Evolutionary conservation across 352 stramenopile genomes (phyloP).

Genomic region (Globisporangium abappressorium): DNA sequence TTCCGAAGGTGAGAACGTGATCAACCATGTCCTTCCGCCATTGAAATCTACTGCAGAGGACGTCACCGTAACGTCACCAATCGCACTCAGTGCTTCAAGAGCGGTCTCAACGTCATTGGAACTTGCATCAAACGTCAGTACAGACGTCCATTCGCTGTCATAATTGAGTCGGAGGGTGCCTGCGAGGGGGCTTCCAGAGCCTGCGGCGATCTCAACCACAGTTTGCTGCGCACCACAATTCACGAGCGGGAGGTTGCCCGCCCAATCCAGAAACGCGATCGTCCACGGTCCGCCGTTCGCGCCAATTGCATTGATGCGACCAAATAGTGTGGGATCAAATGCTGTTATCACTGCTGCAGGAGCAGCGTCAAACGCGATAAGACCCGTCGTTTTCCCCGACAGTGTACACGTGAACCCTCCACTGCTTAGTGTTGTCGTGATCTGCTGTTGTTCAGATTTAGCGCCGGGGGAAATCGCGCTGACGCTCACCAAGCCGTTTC

Average conservation of each 20-base stretch:
- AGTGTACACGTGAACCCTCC: constrained; percentile 36
- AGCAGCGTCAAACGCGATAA: constrained; percentile 33
- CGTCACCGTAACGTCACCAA: constrained; percentile 29
- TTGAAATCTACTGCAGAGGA: constrained; percentile 18
- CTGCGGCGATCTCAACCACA: constrained; percentile 30
- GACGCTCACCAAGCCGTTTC: constrained; percentile 24
- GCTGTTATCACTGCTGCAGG: constrained; percentile 19
- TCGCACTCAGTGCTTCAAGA: constrained; percentile 21
- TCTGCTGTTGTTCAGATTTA: constrained; percentile 41
- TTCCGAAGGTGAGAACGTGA: constrained; percentile 40
- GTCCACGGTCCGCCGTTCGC: constrained; percentile 30
- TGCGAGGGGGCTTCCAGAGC: constrained; percentile 29
- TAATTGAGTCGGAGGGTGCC: constrained; percentile 38
- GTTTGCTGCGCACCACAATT: constrained; percentile 41
- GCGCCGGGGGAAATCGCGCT: constrained; percentile 21
- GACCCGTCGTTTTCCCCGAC: constrained; percentile 3
- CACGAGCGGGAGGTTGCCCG: constrained; percentile 31
- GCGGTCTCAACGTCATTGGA: constrained; percentile 28
- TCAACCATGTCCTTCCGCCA: constrained; percentile 34
- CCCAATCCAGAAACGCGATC: constrained; percentile 43
- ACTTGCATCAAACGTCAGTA: constrained; percentile 26
- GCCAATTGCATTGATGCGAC: constrained; percentile 22
- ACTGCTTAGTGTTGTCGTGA: constrained; percentile 33
- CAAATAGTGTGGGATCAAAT: constrained; percentile 29
- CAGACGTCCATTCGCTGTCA: constrained; percentile 22